Conservation (phyloP, 2,329 filamentous ascomycete species). For the Fonsecaea multimorphosa region DNA sequence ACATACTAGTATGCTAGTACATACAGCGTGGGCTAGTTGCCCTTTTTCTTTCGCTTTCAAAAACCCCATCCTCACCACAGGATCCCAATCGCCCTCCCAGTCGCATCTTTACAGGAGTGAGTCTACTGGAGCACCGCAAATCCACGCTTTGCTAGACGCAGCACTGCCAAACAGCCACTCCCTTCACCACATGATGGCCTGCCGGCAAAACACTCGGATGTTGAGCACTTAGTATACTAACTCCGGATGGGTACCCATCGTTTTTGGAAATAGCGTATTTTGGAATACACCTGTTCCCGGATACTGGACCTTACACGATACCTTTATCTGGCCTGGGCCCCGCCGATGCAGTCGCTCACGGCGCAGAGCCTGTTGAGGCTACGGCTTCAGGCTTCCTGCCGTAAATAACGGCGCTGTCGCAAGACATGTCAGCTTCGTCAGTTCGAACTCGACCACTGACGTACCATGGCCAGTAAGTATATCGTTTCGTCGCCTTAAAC, state of each 20-base stretch:
- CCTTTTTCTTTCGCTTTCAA: neutral
- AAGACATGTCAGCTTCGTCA: conserved; percentile 15
- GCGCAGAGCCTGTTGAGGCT: neutral
- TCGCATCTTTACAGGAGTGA: no score
- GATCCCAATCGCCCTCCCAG: neutral
- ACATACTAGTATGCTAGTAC: neutral
- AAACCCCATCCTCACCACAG: neutral
- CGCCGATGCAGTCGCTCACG: neutral
- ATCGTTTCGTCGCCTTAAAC: conserved; percentile 30
- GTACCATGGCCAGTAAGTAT: conserved; percentile 31
- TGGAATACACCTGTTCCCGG: neutral
- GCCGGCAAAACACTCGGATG: no score
- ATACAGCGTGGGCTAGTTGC: neutral
- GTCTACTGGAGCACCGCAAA: no score
- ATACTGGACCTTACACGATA: neutral
- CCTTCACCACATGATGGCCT: no score
- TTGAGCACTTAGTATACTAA: neutral
- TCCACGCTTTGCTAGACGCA: no score
- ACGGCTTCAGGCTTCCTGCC: conserved; percentile 9
- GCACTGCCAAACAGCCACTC: no score
- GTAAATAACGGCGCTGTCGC: conserved; percentile 14
- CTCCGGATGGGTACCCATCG: neutral
- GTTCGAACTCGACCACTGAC: conserved; percentile 36
- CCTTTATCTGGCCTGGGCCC: no score
- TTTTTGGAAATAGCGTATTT: neutral